Conservation (phyloP, 768 basidiomycete genomes). For the Lactarius akahatsu region DNA sequence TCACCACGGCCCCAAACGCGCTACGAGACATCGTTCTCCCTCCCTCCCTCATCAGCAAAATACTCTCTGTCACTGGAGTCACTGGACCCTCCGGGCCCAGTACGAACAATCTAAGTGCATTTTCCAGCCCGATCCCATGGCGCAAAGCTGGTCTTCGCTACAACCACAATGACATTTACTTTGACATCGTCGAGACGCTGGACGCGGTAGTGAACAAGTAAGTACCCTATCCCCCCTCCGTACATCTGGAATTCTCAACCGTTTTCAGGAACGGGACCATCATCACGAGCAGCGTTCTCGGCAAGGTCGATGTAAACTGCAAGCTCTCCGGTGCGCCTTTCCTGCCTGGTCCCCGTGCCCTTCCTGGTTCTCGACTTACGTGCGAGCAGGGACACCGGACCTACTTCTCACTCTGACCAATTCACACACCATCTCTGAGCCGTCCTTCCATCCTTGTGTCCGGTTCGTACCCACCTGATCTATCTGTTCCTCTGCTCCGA, state of each 20-base stretch:
- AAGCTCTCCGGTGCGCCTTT: conserved; percentile 64
- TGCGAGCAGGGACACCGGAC: conserved; percentile 78
- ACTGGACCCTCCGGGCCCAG: conserved; percentile 38
- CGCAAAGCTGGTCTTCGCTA: conserved; percentile 80
- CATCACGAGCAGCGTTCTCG: conserved; percentile 66
- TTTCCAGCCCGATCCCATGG: conserved; percentile 94
- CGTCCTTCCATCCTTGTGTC: conserved; percentile 91
- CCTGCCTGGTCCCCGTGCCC: not conserved
- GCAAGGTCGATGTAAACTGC: conserved; percentile 74
- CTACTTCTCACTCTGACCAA: conserved; percentile 69
- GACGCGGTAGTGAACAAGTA: conserved; percentile 78
- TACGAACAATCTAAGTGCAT: conserved; percentile 42
- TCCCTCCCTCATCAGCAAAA: conserved; percentile 67
- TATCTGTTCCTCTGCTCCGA: conserved; percentile 1
- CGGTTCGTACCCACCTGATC: conserved; percentile 50
- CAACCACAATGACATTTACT: conserved; percentile 88
- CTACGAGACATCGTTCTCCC: conserved; percentile 92
- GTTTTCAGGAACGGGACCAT: conserved; percentile 62
- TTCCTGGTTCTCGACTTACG: not conserved
- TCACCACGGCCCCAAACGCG: conserved; percentile 87
- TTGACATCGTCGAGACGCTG: conserved; percentile 84
- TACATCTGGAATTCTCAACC: not conserved
- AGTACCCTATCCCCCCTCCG: conserved; percentile 27
- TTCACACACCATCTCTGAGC: conserved; percentile 45
- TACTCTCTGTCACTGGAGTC: conserved; percentile 52